Evolutionary conservation across 345 rosid species (phyloP), one percentile per base, ranked within the genome.

Genomic region (Dipteronia dyeriana): DNA sequence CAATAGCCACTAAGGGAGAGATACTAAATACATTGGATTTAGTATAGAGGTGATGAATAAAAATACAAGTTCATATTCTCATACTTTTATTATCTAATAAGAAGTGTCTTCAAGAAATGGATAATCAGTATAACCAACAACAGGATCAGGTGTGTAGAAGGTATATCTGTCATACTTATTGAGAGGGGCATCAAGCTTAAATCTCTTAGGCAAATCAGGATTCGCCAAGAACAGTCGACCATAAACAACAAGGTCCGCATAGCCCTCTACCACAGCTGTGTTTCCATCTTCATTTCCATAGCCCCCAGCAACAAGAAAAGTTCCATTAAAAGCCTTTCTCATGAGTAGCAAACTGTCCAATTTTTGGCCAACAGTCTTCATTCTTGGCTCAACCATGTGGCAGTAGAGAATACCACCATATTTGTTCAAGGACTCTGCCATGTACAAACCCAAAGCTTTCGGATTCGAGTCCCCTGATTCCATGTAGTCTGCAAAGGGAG

Each of bases 191-290:
- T 82, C 75, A 19, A 90, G 76, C 81, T 86, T 83, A 39, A 90
- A 93, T 81, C 98, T 86, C 79, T 75, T 86, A 0, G 96, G 94
- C 72, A 93, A 68, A 81, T 90, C 97, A 0, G 96, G 98, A 79
- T 93, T 91, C 0, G 96, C 92, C 63, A 92, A 61, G 74, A 90
- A 93, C 64, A 70, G 70, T 4, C 90, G 85, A 49, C 96, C 93
- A 23, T 79, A 93, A 19, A 84, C 92, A 49, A 91, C 86, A 1
- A 93, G 89, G 75, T 93, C 96, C 0, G 89, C 82, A 2, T 78
- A 79, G 54, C 82, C 78, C 59, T 90, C 82, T 0, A 82, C 87
- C 63, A 91, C 81, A 0, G 90, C 90, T 19, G 60, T 67, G 74
- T 85, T 88, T 7, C 92, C 94, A 3, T 87, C 89, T 59, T 88